Base-by-base conservation (phyloP, 768 basidiomycete genomes). In the Rhodotorula paludigena region DNA sequence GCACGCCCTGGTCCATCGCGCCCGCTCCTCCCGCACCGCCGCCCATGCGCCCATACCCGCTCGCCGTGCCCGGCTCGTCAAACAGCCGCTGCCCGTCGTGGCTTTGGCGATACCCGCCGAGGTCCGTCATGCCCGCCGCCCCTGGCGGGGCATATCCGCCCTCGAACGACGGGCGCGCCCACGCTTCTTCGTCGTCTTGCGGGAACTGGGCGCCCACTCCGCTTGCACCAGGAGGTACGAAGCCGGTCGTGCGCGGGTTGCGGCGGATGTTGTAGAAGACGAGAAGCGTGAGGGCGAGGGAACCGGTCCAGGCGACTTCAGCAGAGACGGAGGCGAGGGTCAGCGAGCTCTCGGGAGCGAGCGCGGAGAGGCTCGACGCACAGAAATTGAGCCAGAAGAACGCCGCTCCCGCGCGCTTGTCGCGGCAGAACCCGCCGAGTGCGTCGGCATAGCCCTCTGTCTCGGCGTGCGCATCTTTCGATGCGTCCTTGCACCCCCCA, bases 371-470 rank as follows among this genome's bases (percentile, higher is more conserved):
- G 20, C 51, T 35, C 12, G 49, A 73, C 49, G 61, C 57, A 69
- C 65, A 35, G 45, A 72, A 54, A 28, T 44, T 61, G 38, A 76
- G 54, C 73, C 73, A 76, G 48, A 72, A 68, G 63, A 76, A 76
- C 3, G 74, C 75, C 2, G 74, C 72, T 7, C 57, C 61, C 23
- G 75, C 75, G 10, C 72, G 61, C 59, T 76, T 76, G 58, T 68
- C 62, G 28, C 63, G 28, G 49, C 75, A 76, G 64, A 74, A 74
- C 0, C 58, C 58, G 5, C 65, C 59, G 32, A 76, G 60, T 8
- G 55, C 69, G 33, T 71, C 73, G 7, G 55, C 33, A 48, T 67
- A 75, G 18, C 67, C 72, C 10, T 73, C 67, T 4, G 59, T 14
- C 30, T 69, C 72, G 28, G 72, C 72, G 38, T 76, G 63, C 4